phyloP scores from a whole-genome alignment of 2,329 filamentous ascomycete genomes.

The Fusarium lateritium region DNA sequence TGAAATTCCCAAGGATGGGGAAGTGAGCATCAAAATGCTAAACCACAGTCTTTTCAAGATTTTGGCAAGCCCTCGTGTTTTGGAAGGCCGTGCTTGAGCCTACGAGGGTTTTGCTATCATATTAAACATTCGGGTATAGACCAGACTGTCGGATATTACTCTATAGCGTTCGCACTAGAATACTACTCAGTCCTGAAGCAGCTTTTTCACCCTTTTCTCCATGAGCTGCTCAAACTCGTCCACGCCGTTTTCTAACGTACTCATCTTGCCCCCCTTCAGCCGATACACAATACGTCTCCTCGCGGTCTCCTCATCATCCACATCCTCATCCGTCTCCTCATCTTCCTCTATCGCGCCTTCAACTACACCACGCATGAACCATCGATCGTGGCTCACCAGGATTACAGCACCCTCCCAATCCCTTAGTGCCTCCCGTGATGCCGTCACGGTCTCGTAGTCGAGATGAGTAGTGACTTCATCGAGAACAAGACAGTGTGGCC shows the following conservation, averaged over 20 bases:
- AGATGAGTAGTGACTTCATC: slow-evolving; percentile 90
- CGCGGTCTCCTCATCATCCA: slow-evolving; percentile 58
- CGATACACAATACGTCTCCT: slow-evolving; percentile 72
- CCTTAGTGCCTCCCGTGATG: slow-evolving; percentile 75
- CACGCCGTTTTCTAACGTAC: slow-evolving; percentile 71
- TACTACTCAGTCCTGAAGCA: slow-evolving; percentile 50
- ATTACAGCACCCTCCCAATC: slow-evolving; percentile 82
- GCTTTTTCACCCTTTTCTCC: slow-evolving; percentile 69
- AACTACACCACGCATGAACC: slow-evolving; percentile 81
- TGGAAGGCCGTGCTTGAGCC: slow-evolving; percentile 5
- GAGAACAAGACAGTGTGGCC: slow-evolving; percentile 80
- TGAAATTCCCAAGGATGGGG: slow-evolving; percentile 77
- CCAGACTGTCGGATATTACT: not conserved
- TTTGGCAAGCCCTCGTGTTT: slow-evolving; percentile 57
- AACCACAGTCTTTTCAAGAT: slow-evolving; percentile 59
- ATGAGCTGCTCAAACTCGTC: slow-evolving; percentile 75
- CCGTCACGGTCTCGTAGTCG: slow-evolving; percentile 84
- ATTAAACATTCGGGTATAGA: not conserved
- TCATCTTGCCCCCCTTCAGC: slow-evolving; percentile 70
- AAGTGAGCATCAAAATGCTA: slow-evolving; percentile 75
- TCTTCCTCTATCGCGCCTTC: slow-evolving; percentile 57
- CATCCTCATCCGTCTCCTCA: slow-evolving; percentile 55
- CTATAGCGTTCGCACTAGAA: not conserved
- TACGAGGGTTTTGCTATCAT: not conserved
- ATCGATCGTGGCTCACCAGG: slow-evolving; percentile 86